Evolutionary conservation across 441 rosid genomes (phyloP).

Genomic region (Euphorbia schlechtendalii): DNA sequence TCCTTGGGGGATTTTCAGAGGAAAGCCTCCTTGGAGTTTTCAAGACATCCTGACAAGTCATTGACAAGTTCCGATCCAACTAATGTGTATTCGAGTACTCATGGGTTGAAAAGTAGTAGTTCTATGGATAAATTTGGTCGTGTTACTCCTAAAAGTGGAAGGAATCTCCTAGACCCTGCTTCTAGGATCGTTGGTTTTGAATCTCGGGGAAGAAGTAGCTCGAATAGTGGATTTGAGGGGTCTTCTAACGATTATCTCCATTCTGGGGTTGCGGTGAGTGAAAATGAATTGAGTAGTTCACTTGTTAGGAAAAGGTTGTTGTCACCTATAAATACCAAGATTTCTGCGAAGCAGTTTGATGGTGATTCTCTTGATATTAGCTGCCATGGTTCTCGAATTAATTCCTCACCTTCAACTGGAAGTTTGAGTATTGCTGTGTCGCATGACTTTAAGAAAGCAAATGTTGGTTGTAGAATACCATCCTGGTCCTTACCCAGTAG

Average conservation of each 20-base stretch:
- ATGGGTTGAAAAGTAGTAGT: constrained; percentile 36
- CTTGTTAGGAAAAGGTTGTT: constrained; percentile 63
- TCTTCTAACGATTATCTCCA: constrained; percentile 30
- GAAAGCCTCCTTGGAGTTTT: constrained; percentile 43
- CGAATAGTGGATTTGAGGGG: constrained; percentile 27
- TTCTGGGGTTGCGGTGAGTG: constrained; percentile 29
- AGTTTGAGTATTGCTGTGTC: constrained; percentile 25
- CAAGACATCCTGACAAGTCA: constrained; percentile 37
- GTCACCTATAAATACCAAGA: constrained; percentile 61
- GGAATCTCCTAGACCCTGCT: constrained; percentile 39
- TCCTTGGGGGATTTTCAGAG: constrained; percentile 49
- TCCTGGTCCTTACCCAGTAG: constrained; percentile 43
- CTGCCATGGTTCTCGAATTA: constrained; percentile 31
- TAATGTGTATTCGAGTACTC: constrained; percentile 34
- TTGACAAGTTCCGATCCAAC: constrained; percentile 23
- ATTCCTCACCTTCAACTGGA: constrained; percentile 27
- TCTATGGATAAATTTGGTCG: constrained; percentile 34
- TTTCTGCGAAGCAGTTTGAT: constrained; percentile 48
- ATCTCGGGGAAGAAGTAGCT: constrained; percentile 35
- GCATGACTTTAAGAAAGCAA: constrained; percentile 60
- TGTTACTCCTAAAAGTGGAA: constrained; percentile 28
- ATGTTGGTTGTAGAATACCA: constrained; percentile 40
- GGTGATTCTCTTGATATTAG: constrained; percentile 60
- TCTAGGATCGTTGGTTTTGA: constrained; percentile 85
- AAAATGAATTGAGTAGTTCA: constrained; percentile 47